These are phyloP conservation scores for Aurantiochytrium sp. DNA, from an alignment of 108 stramenopile species.

Conservation along the genomic window DNA sequence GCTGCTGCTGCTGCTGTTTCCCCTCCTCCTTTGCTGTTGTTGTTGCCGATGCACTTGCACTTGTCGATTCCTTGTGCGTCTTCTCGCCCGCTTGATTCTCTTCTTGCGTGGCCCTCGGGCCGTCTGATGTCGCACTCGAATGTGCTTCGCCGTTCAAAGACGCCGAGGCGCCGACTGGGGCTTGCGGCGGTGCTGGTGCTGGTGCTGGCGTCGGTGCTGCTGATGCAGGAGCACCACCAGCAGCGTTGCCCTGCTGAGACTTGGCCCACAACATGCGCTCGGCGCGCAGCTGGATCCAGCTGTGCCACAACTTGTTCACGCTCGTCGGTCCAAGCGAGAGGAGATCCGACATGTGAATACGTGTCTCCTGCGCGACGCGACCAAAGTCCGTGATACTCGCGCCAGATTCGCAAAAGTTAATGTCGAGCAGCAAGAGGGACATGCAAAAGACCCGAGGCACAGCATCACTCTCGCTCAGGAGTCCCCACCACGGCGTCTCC, in stretches of 20 bases:
- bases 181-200: neutral
- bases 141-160: too few relatives aligned
- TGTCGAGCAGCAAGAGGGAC: neutral
- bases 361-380: neutral
- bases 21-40: too few relatives aligned
- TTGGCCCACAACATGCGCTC: constrained; percentile 17
- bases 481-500: neutral
- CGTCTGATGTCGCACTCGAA: too few relatives aligned
- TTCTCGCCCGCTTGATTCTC: too few relatives aligned
- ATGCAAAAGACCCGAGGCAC: neutral
- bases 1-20: neutral
- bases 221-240: neutral
- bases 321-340: neutral
- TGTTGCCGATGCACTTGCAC: too few relatives aligned
- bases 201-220: neutral
- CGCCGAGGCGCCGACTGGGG: too few relatives aligned
- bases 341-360: neutral
- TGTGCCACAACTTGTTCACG: neutral
- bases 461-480: neutral
- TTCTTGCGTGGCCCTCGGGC: too few relatives aligned
- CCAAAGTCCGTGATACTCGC: neutral
- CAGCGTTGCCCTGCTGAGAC: neutral
- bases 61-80: too few relatives aligned
- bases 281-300: neutral
- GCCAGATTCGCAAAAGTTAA: neutral